These are phyloP conservation scores for Kingdonia uniflora DNA, from an alignment of 164 flowering plant genomes.

Conservation along the genomic window DNA sequence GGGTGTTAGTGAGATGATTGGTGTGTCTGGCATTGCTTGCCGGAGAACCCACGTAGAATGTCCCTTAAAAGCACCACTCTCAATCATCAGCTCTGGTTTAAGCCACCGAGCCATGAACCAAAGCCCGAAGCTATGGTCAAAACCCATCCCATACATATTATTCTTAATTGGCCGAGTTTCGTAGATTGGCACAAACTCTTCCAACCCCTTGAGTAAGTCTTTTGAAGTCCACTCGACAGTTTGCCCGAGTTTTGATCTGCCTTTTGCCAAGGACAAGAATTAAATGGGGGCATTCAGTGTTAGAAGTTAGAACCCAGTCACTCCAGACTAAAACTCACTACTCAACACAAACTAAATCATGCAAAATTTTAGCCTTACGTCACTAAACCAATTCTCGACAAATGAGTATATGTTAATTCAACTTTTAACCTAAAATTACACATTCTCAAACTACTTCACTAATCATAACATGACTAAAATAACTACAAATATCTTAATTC, in stretches of 20 bases:
- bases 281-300: conserved; percentile 18
- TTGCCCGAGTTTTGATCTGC: conserved; percentile 96
- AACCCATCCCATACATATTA: conserved; percentile 97
- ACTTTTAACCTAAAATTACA: too few relatives aligned
- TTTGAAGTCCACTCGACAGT: conserved; percentile 85
- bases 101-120: conserved; percentile 96
- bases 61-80: conserved; percentile 98
- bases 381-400: too few relatives aligned
- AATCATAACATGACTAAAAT: too few relatives aligned
- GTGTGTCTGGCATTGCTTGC: conserved; percentile 85
- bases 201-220: conserved; percentile 83
- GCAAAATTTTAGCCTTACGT: too few relatives aligned
- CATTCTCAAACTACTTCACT: too few relatives aligned
- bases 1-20: conserved; percentile 71
- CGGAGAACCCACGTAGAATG: conserved; percentile 98
- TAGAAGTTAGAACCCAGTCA: not conserved
- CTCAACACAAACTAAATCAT: conserved; percentile 6
- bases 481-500: too few relatives aligned
- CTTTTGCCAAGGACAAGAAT: conserved; percentile 69
- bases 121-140: conserved; percentile 98
- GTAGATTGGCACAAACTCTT: conserved; percentile 93
- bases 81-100: conserved; percentile 89
- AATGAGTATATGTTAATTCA: too few relatives aligned
- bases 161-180: conserved; percentile 88
- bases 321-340: conserved; percentile 1